Base-by-base conservation (phyloP, 2,329 filamentous ascomycete species). In the Sclerotinia glacialis region DNA sequence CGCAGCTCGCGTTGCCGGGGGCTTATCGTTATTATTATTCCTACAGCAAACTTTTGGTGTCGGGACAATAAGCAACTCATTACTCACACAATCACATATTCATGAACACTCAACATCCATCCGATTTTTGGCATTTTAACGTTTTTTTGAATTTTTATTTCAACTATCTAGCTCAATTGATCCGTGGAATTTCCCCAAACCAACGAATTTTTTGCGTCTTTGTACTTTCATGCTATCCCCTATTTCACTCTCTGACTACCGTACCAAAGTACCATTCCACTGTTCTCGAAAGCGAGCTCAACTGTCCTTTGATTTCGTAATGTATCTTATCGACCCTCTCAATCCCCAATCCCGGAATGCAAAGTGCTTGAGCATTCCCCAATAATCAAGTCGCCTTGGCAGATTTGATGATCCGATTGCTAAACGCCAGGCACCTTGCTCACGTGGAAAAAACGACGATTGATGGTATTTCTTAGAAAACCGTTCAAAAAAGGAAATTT, bases 351-450 rank as follows among this genome's bases (percentile, higher is more conserved):
- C 42, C 18, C 21, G n/a, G 44, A 34, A 49, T 49, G 18, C 31
- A 26, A 26, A 37, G 44, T 49, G n/a, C 31, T 49, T 61, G 37
- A 49, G 34, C 44, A 61, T 37, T 18, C 8, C 31, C n/a, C 21
- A 14, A 37, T 37, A 16, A 31, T 58, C 54, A 56, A 42, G 2
- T 21, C 37, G 28, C 28, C 44, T 40, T 11, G 16, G 44, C 28
- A 37, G 14, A n/a, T 54, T 9, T n/a, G 14, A 40, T 49, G n/a
- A 49, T 49, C 28, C 9, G 31, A 61, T 40, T 61, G 58, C 16
- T 49, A 26, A 50, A 61, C 58, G 31, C 58, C 44, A 49, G 49
- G 49, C 44, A 50, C 58, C 44, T 37, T 61, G 58, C 58, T 61
- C 58, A 49, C 16, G 14, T 60, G 44, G 28, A 37, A 60, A 60